Evolutionary conservation across 306 rosid genomes (phyloP), one percentile per base, ranked within the genome.

Genomic region (Quercus suber): DNA sequence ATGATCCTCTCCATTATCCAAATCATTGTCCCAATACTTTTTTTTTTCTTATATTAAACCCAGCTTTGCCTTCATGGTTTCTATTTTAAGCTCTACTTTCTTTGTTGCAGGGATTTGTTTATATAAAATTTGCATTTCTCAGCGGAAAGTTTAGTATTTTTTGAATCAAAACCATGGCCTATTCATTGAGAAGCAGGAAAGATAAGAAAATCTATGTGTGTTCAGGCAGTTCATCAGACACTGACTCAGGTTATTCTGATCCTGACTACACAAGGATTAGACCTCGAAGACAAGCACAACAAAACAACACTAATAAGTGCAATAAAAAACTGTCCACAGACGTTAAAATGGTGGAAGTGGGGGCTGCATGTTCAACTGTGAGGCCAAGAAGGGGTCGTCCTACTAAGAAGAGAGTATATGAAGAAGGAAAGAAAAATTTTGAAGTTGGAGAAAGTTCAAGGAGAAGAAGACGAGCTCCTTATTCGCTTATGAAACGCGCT

Each of bases 121-220:
- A 5, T 6, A 55, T 4, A 33, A 61, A 20, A 55, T 25, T 68
- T 33, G 35, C 49, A 53, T 53, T 49, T 70, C n/a, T 6, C 4
- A 45, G 55, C 20, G 30, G 14, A 71, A 35, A 81, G 30, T 19
- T 75, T 75, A 17, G 69, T 35, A 35, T 17, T 23, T 28, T 35
- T 27, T 8, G n/a, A 55, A 21, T 10, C 18, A 58, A 53, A 41
- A 55, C 6, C 71, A 84, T 84, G 85, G 25, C 73, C 35, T 82
- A 76, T 56, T 3, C 65, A 58, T 74, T 77, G 27, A 74, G 85
- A 72, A 28, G 7, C 43, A 77, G 83, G 19, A n/a, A 74, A 14
- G 57, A 63, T 64, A 60, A 68, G 31, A 5, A n/a, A 53, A 51
- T 28, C 21, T 30, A 76, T 15, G 14, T 4, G 8, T 45, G 67